These are phyloP conservation scores for Trichomonas tenax DNA, from an alignment of 208 protist genomes.

Conservation along the genomic window DNA sequence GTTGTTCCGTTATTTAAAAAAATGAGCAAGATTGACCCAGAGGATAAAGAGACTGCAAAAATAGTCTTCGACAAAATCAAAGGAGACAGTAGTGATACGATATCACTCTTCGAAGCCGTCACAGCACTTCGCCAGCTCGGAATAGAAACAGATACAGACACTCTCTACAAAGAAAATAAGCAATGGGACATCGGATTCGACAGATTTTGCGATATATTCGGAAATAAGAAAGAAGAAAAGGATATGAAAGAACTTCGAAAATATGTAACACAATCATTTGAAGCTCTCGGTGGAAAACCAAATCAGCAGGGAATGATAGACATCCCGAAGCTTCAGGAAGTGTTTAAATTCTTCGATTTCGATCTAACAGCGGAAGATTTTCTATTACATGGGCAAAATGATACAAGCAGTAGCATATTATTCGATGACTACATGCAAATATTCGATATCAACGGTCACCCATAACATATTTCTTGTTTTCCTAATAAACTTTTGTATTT, in stretches of 20 bases:
- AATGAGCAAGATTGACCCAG: neutral
- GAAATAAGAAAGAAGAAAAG: constrained; percentile 4
- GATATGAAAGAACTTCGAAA: neutral
- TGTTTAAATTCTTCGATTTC: neutral
- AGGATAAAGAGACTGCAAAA: constrained; percentile 2
- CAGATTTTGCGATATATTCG: neutral
- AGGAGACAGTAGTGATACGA: neutral
- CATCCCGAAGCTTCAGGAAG: neutral
- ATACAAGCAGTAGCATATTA: neutral
- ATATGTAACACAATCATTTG: neutral
- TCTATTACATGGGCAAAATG: neutral
- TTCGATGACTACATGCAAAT: constrained; percentile 5
- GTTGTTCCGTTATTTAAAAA: neutral
- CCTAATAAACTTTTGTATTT: neutral
- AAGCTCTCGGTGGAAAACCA: neutral
- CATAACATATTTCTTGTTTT: neutral
- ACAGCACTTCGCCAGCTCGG: neutral
- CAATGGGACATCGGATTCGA: neutral
- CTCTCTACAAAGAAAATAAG: neutral
- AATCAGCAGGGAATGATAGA: neutral
- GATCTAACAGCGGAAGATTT: neutral
- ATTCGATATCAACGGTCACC: neutral
- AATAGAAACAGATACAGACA: neutral
- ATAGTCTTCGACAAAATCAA: neutral
- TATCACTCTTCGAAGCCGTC: neutral